Percentiles rank a stretch among this genome's conserved stretches.
phyloP scores from a whole-genome alignment of 1,284 basidiomycete species.

The Irpex sp. region DNA sequence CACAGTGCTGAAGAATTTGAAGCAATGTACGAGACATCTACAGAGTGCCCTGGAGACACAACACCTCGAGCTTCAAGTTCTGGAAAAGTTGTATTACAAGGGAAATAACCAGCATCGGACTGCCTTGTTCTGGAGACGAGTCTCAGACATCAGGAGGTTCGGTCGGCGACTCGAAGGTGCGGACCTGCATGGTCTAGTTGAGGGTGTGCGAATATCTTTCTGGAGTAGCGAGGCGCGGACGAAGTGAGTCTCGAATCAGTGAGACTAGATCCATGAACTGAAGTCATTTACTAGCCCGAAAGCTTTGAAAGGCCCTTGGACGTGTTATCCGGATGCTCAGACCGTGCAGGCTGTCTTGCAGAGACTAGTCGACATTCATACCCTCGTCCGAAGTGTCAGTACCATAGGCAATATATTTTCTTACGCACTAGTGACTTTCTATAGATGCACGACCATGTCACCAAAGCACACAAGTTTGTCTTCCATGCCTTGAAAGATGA shows the following conservation, averaged over 20 bases:
- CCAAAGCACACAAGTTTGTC: conserved; percentile 47
- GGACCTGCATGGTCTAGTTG: conserved; percentile 38
- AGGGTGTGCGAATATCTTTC: conserved; percentile 53
- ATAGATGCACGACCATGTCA: conserved; percentile 49
- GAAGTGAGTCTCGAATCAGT: conserved; percentile 36
- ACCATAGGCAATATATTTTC: not conserved
- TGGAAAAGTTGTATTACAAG: conserved; percentile 74
- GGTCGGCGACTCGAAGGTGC: conserved; percentile 44
- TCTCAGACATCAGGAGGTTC: conserved; percentile 57
- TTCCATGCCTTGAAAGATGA: conserved; percentile 8
- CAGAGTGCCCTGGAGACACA: conserved; percentile 40
- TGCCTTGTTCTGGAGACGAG: conserved; percentile 68
- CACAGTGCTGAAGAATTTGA: conserved; percentile 55
- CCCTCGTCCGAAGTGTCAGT: conserved; percentile 45
- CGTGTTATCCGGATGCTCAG: conserved; percentile 41
- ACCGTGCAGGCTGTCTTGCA: conserved; percentile 32
- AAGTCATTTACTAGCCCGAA: conserved; percentile 35
- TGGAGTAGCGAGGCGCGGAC: conserved; percentile 39
- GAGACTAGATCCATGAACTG: conserved; percentile 1
- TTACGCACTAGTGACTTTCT: conserved; percentile 1
- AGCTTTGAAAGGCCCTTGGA: conserved; percentile 57
- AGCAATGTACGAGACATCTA: conserved; percentile 47
- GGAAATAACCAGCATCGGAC: conserved; percentile 75
- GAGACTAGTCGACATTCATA: conserved; percentile 30
- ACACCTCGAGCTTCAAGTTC: conserved; percentile 52